Percentiles rank a stretch among this genome's conserved stretches.
phyloP scores from a whole-genome alignment of 2,329 filamentous ascomycete species.

The Xenoacremonium recifei region DNA sequence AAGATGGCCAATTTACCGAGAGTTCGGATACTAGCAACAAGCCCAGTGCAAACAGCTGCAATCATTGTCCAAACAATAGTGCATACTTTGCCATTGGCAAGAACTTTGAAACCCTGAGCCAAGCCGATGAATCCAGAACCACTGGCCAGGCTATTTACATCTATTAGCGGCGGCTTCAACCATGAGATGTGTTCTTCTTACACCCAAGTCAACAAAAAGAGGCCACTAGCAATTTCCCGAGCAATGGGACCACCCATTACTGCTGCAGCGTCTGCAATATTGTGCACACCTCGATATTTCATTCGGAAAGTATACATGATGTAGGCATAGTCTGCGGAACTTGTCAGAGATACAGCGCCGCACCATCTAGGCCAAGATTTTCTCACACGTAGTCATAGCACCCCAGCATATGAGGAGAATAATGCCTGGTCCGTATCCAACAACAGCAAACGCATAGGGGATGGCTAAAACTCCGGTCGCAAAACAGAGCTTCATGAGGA shows the following conservation, averaged over 20 bases:
- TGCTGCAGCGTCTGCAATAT: conserved; percentile 24
- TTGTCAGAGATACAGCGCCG: background rate
- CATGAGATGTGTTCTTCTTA: conserved; percentile 6
- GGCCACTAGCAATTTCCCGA: conserved; percentile 17
- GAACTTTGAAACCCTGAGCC: conserved; percentile 19
- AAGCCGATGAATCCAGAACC: conserved; percentile 23
- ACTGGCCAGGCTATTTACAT: conserved; percentile 13
- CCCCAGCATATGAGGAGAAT: conserved; percentile 18
- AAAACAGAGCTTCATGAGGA: conserved; percentile 19
- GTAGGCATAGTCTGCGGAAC: conserved; percentile 21
- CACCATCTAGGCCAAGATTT: background rate
- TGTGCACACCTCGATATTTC: conserved; percentile 22
- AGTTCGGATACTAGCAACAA: conserved; percentile 28
- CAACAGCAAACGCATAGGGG: conserved; percentile 20
- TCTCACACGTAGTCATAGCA: conserved; percentile 21
- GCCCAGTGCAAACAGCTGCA: conserved; percentile 20
- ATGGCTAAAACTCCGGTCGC: conserved; percentile 27
- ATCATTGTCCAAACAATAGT: conserved; percentile 22
- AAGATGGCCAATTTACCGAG: conserved; percentile 28
- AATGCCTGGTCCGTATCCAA: conserved; percentile 22
- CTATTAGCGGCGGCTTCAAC: background rate
- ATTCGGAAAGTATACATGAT: conserved; percentile 26
- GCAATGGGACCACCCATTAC: conserved; percentile 21
- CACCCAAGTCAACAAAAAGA: conserved; percentile 25
- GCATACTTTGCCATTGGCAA: conserved; percentile 17